Evolutionary conservation across 2,329 filamentous ascomycete species (phyloP).

Genomic region (Neoarthrinium moseri): DNA sequence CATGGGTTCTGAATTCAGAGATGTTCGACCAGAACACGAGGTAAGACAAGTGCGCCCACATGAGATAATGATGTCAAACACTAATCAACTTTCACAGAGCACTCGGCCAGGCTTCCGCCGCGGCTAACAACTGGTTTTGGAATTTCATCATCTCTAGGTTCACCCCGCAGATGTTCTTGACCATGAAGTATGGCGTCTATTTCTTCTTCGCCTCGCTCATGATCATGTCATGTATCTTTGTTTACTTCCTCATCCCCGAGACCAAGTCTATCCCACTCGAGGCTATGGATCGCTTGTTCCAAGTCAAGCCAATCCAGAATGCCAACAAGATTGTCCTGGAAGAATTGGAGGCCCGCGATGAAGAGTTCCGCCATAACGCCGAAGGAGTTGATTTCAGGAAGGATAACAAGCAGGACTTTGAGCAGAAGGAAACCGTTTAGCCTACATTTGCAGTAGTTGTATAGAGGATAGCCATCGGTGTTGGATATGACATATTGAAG

Average conservation of each 20-base stretch:
- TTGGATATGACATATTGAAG: too few relatives aligned
- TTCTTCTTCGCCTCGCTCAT: constrained; percentile 68
- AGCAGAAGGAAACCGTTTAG: constrained; percentile 7
- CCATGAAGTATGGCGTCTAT: constrained; percentile 63
- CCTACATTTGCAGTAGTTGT: too few relatives aligned
- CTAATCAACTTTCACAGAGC: constrained; percentile 30
- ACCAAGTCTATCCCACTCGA: constrained; percentile 66
- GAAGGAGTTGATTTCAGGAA: constrained; percentile 16
- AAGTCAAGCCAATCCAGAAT: constrained; percentile 40
- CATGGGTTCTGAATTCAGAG: constrained; percentile 74
- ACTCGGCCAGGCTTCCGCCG: constrained; percentile 70
- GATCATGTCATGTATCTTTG: constrained; percentile 55
- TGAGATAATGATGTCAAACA: neutral
- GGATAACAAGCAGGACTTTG: constrained; percentile 10
- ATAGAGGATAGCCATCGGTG: too few relatives aligned
- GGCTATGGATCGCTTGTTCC: constrained; percentile 63
- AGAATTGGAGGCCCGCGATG: constrained; percentile 35
- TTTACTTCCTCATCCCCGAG: constrained; percentile 64
- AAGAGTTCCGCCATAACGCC: constrained; percentile 29
- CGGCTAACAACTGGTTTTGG: constrained; percentile 71
- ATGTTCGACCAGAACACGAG: constrained; percentile 73
- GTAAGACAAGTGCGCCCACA: constrained; percentile 8
- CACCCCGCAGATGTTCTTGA: constrained; percentile 63
- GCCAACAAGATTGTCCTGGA: constrained; percentile 44
- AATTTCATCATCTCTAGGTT: constrained; percentile 70